A percentile compares a stretch with the other conserved stretches of the same genome.
Evolutionary conservation across 352 stramenopile genomes (phyloP).

Genomic region (Globisporangium echinulatum): DNA sequence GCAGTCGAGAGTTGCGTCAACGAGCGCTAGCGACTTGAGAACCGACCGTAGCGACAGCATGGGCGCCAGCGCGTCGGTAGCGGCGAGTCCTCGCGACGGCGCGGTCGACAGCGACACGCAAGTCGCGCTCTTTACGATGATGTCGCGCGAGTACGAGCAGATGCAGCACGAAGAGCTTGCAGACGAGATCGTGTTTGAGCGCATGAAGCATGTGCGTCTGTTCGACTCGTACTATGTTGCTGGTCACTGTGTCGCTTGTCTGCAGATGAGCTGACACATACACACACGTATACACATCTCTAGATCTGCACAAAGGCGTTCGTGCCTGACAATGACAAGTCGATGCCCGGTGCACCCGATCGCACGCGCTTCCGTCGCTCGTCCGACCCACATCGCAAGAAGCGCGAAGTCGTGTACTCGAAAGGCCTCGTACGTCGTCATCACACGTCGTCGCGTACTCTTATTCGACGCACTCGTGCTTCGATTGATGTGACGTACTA

Average conservation of each 20-base stretch:
- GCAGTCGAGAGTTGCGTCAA: too few relatives aligned
- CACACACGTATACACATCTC: neutral
- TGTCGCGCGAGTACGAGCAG: constrained; percentile 58
- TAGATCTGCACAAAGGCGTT: constrained; percentile 45
- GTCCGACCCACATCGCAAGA: constrained; percentile 57
- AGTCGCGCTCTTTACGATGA: constrained; percentile 46
- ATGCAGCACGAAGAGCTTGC: constrained; percentile 44
- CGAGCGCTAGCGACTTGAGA: neutral
- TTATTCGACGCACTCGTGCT: neutral
- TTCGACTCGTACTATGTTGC: neutral
- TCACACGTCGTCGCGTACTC: neutral
- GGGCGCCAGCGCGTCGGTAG: constrained; percentile 36
- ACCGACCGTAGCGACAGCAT: constrained; percentile 15
- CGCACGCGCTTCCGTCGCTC: constrained; percentile 41
- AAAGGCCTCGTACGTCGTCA: constrained; percentile 42
- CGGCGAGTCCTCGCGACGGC: constrained; percentile 6
- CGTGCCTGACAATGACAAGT: constrained; percentile 27
- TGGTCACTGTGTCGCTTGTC: too few relatives aligned
- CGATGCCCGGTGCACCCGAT: constrained; percentile 4
- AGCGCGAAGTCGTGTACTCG: constrained; percentile 65
- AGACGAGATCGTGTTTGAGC: constrained; percentile 71
- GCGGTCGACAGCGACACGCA: constrained; percentile 19
- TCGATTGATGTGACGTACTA: neutral
- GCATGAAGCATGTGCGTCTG: constrained; percentile 54
- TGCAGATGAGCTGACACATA: neutral